Evolutionary conservation across 2,329 filamentous ascomycete species (phyloP).

Genomic region (Trichophyton simii): DNA sequence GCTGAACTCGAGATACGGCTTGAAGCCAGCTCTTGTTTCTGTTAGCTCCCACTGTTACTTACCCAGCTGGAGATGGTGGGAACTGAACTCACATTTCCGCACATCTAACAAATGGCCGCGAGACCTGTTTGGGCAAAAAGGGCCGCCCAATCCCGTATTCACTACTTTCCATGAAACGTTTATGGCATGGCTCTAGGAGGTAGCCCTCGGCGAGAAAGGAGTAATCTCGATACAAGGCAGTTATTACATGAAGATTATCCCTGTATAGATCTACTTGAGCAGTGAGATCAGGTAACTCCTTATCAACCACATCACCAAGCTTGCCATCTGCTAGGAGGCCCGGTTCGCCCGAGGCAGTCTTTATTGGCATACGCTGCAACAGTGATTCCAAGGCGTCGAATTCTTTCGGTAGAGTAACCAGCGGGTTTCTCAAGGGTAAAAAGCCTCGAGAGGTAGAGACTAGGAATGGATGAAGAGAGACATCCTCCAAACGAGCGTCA

Average conservation of each 20-base stretch:
- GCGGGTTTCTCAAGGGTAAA: not conserved
- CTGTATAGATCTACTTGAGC: not conserved
- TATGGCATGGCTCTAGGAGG: slow-evolving; percentile 2
- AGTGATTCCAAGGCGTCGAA: not conserved
- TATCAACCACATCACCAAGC: not conserved
- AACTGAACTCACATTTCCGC: not conserved
- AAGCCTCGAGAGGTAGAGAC: not conserved
- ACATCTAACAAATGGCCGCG: not conserved
- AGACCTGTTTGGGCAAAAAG: not conserved
- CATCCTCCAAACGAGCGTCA: not conserved
- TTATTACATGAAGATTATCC: slow-evolving; percentile 1
- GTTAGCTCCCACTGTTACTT: not conserved
- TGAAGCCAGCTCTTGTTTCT: not conserved
- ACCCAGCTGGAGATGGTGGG: not conserved
- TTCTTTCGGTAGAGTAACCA: not conserved
- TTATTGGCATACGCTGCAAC: not conserved
- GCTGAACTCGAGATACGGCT: not conserved
- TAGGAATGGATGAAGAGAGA: not conserved
- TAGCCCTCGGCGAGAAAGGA: slow-evolving; percentile 1
- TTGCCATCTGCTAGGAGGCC: not conserved
- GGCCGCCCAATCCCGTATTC: not conserved
- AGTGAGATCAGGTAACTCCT: not conserved
- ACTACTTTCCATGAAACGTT: not conserved
- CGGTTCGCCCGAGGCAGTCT: not conserved
- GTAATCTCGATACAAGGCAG: not conserved